A percentile compares a stretch with the other conserved stretches of the same genome.
These are phyloP conservation scores for Fusarium foetens DNA, from an alignment of 2,329 filamentous ascomycete species.

Conservation along the genomic window DNA sequence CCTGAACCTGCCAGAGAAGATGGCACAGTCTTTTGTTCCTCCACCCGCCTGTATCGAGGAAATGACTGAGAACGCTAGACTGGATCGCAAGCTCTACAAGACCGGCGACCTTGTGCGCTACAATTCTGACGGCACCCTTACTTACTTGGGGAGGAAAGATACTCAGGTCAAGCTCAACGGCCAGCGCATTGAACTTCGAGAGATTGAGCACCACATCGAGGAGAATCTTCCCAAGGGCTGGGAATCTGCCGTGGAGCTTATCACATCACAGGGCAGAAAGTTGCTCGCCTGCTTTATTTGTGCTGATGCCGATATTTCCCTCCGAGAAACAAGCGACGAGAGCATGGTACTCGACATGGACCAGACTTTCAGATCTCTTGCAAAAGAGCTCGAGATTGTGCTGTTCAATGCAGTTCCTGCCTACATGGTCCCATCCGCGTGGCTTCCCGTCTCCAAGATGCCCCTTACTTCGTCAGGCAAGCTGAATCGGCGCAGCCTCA, in stretches of 20 bases:
- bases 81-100: conserved; percentile 50
- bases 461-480: conserved; percentile 57
- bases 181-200: conserved; percentile 62
- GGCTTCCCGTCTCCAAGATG: conserved; percentile 54
- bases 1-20: conserved; percentile 29
- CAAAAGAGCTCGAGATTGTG: conserved; percentile 2
- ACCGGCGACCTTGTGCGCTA: conserved; percentile 61
- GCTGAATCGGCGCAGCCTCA: conserved; percentile 54
- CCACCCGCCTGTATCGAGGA: background rate
- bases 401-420: conserved; percentile 34
- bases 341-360: conserved; percentile 2
- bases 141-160: conserved; percentile 64
- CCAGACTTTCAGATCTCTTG: background rate
- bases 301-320: background rate
- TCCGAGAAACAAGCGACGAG: background rate
- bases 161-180: conserved; percentile 69
- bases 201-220: conserved; percentile 57
- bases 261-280: conserved; percentile 22
- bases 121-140: conserved; percentile 53
- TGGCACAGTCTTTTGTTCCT: conserved; percentile 16
- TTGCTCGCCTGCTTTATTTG: conserved; percentile 37
- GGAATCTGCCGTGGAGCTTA: conserved; percentile 35
- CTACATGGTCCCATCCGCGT: conserved; percentile 56
- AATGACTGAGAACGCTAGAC: rapidly evolving
- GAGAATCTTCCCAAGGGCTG: conserved; percentile 2